Base-by-base conservation (phyloP, 176 grass and related monocot genomes). In the Oryza nivara region DNA sequence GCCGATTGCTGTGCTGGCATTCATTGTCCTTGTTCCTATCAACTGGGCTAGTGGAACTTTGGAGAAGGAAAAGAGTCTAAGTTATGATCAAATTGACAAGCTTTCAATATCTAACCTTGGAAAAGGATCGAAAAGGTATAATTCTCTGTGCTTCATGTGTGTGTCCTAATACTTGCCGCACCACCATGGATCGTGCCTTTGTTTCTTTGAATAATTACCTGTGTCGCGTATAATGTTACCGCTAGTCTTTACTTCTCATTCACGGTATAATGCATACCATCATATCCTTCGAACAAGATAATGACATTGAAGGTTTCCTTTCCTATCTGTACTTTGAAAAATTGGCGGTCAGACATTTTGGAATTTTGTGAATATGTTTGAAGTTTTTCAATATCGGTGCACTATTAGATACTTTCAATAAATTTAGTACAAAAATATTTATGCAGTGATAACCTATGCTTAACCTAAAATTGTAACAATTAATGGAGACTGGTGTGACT, bases 41-140 rank as follows among this genome's bases (percentile, higher is more conserved):
- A 99, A 99, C 77, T 96, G 91, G 96, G 91, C 91, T 66, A 92
- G 96, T 88, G 72, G 82, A 86, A 96, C 89, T 36, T 79, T 96
- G 78, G 86, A 86, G 74, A 61, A 79, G 46, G 90, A 72, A 67
- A 91, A 88, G 72, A 65, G 28, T 52, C 16, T 99, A 68, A 87
- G 16, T 74, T 99, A 94, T 76, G 89, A 90, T 75, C 44, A 99
- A 85, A 94, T 99, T 75, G 96, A 99, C 79, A 99, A 99, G 85
- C 88, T 99, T 74, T 96, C 93, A 0, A 94, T 99, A 90, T 99
- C 96, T 22, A 99, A 99, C 86, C 84, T 96, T 43, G 88, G 87
- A 83, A 78, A 89, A 94, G 93, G 91, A 80, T 95, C 96, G 17
- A 75, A 91, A 80, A 91, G 96, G 93, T 99, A 77, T 73, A 20